Conservation (phyloP, 768 basidiomycete species). For the Suillus variegatus region DNA sequence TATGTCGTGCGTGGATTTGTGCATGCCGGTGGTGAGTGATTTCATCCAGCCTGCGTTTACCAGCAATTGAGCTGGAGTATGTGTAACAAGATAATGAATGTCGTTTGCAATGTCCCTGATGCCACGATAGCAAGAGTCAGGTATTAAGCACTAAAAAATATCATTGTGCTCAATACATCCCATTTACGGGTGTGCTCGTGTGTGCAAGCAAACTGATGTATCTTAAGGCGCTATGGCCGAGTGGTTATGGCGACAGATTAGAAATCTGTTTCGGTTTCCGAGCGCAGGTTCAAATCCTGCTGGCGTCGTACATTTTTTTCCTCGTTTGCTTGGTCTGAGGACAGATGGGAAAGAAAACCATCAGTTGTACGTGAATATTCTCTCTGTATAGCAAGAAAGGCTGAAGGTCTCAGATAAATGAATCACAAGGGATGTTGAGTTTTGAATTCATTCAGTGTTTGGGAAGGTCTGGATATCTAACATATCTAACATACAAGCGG, state of each 20-base stretch:
- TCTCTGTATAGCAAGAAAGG: too few species aligned
- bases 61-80: neutral
- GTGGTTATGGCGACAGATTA: conserved; percentile 82
- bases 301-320: conserved; percentile 46
- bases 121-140: neutral
- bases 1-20: neutral
- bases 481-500: too few species aligned
- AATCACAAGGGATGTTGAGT: too few species aligned
- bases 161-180: too few species aligned
- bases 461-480: too few species aligned
- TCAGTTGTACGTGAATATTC: too few species aligned
- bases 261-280: conserved; percentile 73
- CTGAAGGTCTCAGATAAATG: too few species aligned
- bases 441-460: too few species aligned
- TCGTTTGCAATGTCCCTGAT: neutral
- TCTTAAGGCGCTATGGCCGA: conserved; percentile 68
- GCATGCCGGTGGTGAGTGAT: neutral
- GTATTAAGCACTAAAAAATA: too few species aligned
- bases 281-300: conserved; percentile 72
- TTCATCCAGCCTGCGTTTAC: neutral
- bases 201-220: neutral
- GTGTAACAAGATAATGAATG: neutral
- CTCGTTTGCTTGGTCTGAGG: too few species aligned
- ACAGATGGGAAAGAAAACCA: too few species aligned
- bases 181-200: too few species aligned